Conservation (phyloP, 257 asterid genomes). For the Plantago elongata region DNA sequence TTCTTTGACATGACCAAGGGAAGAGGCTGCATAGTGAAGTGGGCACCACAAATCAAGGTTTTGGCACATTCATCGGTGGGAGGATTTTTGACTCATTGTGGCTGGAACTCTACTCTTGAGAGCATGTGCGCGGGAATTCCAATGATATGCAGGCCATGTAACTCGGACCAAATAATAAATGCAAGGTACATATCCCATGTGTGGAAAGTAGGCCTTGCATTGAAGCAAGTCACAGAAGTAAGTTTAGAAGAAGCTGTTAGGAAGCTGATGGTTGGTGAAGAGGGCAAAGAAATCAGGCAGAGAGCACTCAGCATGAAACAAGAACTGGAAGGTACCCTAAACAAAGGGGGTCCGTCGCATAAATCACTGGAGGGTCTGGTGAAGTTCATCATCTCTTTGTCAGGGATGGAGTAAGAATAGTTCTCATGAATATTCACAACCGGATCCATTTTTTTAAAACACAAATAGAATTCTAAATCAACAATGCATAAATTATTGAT, state of each 20-base stretch:
- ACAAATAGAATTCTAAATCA: too few species aligned
- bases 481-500: too few species aligned
- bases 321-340: conserved; percentile 6
- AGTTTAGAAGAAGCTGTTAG: conserved; percentile 27
- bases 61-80: conserved; percentile 33
- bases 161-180: conserved; percentile 30
- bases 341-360: conserved; percentile 16
- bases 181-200: conserved; percentile 30
- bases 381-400: too few species aligned
- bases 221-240: conserved; percentile 22
- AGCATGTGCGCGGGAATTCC: conserved; percentile 32
- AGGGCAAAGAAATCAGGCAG: conserved; percentile 28
- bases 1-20: conserved; percentile 9
- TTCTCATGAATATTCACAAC: background rate
- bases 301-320: conserved; percentile 21
- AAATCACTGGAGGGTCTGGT: too few species aligned
- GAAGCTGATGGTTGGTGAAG: conserved; percentile 25
- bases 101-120: conserved; percentile 49
- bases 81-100: conserved; percentile 40
- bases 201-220: conserved; percentile 32
- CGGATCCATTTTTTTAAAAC: too few species aligned
- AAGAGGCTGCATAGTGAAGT: conserved; percentile 25
- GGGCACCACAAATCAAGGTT: conserved; percentile 45
- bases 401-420: background rate
- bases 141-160: conserved; percentile 28